Conservation (phyloP, 1,284 basidiomycete species). For the Boletellus deceptivus region DNA sequence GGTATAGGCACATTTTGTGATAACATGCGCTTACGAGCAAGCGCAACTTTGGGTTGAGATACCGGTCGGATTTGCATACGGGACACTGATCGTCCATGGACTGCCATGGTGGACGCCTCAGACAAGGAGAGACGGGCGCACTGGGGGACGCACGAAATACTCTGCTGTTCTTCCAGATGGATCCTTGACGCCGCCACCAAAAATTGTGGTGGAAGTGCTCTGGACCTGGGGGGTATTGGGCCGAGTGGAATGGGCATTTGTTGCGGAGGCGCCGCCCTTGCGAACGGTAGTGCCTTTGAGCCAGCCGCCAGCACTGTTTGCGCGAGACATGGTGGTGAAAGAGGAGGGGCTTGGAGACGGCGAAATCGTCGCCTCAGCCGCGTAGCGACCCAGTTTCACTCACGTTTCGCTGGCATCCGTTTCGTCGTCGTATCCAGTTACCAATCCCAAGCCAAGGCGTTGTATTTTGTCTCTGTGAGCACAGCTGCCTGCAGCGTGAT, state of each 20-base stretch:
- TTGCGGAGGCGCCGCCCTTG: constrained; percentile 53
- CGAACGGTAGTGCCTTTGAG: constrained; percentile 70
- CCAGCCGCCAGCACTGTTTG: constrained; percentile 45
- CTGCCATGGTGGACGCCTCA: constrained; percentile 39
- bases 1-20: constrained; percentile 84
- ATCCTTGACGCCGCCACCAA: constrained; percentile 80
- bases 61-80: constrained; percentile 95
- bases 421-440: background rate
- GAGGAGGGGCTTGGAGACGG: constrained; percentile 4
- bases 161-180: constrained; percentile 74
- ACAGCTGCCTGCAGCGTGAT: background rate
- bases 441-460: too few relatives aligned
- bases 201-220: constrained; percentile 67
- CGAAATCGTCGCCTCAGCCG: too few relatives aligned
- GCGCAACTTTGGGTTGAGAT: constrained; percentile 91
- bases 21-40: constrained; percentile 96
- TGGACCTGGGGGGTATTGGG: constrained; percentile 68
- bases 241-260: constrained; percentile 47
- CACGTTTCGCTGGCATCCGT: background rate
- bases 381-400: background rate
- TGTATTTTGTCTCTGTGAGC: too few relatives aligned
- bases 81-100: constrained; percentile 95
- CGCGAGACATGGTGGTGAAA: constrained; percentile 27
- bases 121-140: constrained; percentile 1
- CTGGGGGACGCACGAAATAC: constrained; percentile 58